Evolutionary conservation across 148 eudicot genomes (phyloP).

Genomic region (Linanthus parryae): DNA sequence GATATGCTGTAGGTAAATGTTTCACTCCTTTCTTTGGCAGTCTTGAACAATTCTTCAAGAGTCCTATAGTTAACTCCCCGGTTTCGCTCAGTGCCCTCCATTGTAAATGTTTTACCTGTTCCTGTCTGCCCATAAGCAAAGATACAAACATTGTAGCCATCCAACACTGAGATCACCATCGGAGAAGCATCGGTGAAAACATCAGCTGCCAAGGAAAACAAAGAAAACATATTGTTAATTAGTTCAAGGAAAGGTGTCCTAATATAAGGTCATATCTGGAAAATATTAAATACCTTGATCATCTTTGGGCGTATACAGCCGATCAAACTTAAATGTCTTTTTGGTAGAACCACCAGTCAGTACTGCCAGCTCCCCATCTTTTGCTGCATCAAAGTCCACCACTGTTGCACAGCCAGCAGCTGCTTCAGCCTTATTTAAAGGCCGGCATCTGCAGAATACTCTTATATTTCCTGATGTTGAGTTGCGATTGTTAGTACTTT

Average conservation of each 20-base stretch:
- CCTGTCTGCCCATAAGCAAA: constrained; percentile 99
- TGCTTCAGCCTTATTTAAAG: constrained; percentile 58
- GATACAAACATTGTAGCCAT: constrained; percentile 93
- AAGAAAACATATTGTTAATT: neutral
- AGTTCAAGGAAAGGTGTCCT: neutral
- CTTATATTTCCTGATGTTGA: constrained; percentile 75
- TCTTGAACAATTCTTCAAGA: constrained; percentile 69
- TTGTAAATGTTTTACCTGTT: constrained; percentile 93
- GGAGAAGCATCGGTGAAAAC: constrained; percentile 91
- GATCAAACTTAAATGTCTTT: constrained; percentile 75
- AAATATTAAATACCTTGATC: constrained; percentile 57
- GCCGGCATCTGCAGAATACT: constrained; percentile 93
- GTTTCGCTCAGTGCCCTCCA: constrained; percentile 83
- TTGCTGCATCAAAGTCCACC: constrained; percentile 78
- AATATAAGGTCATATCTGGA: neutral
- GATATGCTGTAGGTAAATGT: constrained; percentile 57
- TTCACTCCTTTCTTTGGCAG: constrained; percentile 61
- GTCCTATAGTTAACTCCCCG: constrained; percentile 95
- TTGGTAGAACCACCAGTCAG: constrained; percentile 44
- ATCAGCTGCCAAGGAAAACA: constrained; percentile 44
- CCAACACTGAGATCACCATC: constrained; percentile 83
- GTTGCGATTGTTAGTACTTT: constrained; percentile 21
- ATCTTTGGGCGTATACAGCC: constrained; percentile 82
- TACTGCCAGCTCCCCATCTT: constrained; percentile 78
- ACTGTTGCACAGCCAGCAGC: constrained; percentile 47